Percentiles rank a stretch among this genome's conserved stretches.
These are phyloP conservation scores for Syzygium malaccense DNA, from an alignment of 441 rosid genomes.

Conservation along the genomic window DNA sequence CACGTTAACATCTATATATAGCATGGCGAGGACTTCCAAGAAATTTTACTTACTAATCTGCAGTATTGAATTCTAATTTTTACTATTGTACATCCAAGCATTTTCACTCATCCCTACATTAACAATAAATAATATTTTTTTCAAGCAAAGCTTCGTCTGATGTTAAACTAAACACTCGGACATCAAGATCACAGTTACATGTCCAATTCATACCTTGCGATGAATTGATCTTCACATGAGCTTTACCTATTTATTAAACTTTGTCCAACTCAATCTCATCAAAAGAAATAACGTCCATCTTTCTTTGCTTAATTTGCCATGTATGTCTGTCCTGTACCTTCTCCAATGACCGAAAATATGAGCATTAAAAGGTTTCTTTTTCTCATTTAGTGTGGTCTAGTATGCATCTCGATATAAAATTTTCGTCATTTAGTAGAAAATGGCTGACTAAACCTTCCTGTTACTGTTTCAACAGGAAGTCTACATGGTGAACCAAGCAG, in stretches of 20 bases:
- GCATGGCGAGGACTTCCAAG: not conserved
- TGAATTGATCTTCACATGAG: not conserved
- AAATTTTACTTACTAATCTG: not conserved
- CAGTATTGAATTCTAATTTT: not conserved
- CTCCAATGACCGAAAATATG: not conserved
- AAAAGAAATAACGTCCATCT: not conserved
- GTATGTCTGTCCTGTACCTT: not conserved
- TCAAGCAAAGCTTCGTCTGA: not conserved
- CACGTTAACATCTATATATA: not conserved
- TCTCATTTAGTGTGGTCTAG: not conserved
- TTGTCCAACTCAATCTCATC: not conserved
- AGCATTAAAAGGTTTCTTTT: not conserved
- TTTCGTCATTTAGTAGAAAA: not conserved
- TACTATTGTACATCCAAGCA: not conserved
- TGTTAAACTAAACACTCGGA: not conserved
- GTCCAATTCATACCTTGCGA: not conserved
- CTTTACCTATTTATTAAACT: not conserved
- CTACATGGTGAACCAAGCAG: slow-evolving; percentile 40
- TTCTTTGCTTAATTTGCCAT: not conserved
- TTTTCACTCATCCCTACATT: not conserved
- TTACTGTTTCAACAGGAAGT: slow-evolving; percentile 31
- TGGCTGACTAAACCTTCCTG: not conserved
- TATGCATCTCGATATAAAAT: not conserved
- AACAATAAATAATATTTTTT: not conserved
- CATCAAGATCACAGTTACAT: not conserved